Conservation (phyloP, 2,329 filamentous ascomycete species). For the Endocalyx cinctus region DNA sequence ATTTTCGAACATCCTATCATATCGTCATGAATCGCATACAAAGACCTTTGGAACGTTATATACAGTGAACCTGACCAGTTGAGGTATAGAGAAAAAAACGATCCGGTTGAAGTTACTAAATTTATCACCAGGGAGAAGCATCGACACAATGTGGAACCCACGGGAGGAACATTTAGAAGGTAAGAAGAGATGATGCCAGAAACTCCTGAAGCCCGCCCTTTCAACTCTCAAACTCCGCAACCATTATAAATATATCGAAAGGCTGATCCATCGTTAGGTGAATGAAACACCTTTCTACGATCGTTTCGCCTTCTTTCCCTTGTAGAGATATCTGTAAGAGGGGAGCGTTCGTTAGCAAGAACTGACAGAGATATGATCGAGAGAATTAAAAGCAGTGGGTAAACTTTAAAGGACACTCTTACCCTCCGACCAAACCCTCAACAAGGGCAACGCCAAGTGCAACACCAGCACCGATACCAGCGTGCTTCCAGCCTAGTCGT, state of each 20-base stretch:
- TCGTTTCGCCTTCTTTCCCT: slow-evolving; percentile 25
- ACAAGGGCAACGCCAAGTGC: slow-evolving; percentile 44
- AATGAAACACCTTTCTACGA: slow-evolving; percentile 11
- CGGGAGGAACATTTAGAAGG: too few species aligned
- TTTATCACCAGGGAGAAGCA: too few species aligned
- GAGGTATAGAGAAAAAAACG: too few species aligned
- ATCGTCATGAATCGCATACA: too few species aligned
- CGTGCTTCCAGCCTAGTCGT: slow-evolving; percentile 44
- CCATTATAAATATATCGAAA: slow-evolving; percentile 1
- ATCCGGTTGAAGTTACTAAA: too few species aligned
- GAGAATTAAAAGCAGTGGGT: background rate
- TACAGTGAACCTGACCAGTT: too few species aligned
- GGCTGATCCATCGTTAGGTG: background rate
- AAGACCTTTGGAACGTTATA: too few species aligned
- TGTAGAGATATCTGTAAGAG: slow-evolving; percentile 25
- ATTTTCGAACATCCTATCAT: too few species aligned
- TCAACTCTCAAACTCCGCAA: too few species aligned
- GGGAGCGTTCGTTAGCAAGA: background rate
- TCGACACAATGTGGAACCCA: too few species aligned
- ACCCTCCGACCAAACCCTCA: slow-evolving; percentile 47
- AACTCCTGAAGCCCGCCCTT: too few species aligned
- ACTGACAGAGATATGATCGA: background rate
- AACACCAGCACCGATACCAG: slow-evolving; percentile 48
- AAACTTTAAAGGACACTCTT: slow-evolving; percentile 19
- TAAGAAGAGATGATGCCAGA: too few species aligned